These are phyloP conservation scores for Podospora conica DNA, from an alignment of 495 filamentous ascomycete species.

Conservation along the genomic window DNA sequence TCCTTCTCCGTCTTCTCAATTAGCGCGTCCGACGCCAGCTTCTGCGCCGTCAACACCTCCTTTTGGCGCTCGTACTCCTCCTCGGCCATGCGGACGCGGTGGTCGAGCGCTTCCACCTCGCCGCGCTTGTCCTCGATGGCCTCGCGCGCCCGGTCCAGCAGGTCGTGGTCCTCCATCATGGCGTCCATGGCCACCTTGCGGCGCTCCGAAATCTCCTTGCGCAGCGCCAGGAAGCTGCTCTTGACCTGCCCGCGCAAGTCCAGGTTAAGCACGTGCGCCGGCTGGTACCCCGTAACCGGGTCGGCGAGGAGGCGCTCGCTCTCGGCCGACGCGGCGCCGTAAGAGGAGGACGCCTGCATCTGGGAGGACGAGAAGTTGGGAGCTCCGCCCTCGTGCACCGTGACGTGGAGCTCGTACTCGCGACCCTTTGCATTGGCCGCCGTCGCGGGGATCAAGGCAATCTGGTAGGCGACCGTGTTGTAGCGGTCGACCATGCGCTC, in stretches of 20 bases:
- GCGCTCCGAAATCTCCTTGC: conserved; percentile 84
- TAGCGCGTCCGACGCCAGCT: conserved; percentile 79
- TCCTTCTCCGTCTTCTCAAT: conserved; percentile 99
- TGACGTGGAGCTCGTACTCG: conserved; percentile 74
- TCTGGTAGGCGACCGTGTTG: conserved; percentile 90
- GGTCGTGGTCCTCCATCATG: conserved; percentile 84
- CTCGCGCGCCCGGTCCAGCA: conserved; percentile 87
- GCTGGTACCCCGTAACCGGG: conserved; percentile 77
- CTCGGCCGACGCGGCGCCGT: conserved; percentile 36
- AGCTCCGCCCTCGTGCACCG: conserved; percentile 48
- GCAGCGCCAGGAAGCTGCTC: conserved; percentile 64
- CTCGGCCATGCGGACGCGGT: conserved; percentile 74
- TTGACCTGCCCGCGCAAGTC: conserved; percentile 80
- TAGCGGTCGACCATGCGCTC: conserved; percentile 81
- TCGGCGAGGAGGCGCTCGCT: conserved; percentile 69
- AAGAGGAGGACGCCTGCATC: conserved; percentile 44
- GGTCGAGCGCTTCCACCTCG: conserved; percentile 88
- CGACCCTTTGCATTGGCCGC: conserved; percentile 78
- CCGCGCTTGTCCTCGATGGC: conserved; percentile 87
- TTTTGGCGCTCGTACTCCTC: conserved; percentile 92
- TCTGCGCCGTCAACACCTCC: conserved; percentile 79
- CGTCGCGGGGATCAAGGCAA: conserved; percentile 76
- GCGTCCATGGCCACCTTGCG: conserved; percentile 74
- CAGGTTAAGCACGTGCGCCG: conserved; percentile 75
- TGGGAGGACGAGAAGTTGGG: conserved; percentile 70